These are phyloP conservation scores for Geosiphon pyriformis DNA, from an alignment of 192 early-diverging fungal genomes.

Conservation along the genomic window DNA sequence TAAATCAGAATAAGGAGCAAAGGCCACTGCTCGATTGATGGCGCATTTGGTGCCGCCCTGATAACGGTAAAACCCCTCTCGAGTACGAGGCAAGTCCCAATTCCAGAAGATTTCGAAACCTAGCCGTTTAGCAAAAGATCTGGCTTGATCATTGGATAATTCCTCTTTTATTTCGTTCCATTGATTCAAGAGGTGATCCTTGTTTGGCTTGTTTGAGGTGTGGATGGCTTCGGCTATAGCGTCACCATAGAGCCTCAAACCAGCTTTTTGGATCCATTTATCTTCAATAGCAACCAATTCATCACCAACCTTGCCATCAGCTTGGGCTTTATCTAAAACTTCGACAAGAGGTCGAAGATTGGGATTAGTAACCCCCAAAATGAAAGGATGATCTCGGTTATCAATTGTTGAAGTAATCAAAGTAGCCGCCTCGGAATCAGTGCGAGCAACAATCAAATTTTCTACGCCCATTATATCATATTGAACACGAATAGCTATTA, in stretches of 20 bases:
- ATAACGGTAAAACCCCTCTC: constrained; percentile 97
- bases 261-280: constrained; percentile 13
- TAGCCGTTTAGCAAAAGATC: constrained; percentile 67
- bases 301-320: neutral
- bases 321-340: constrained; percentile 27
- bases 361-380: constrained; percentile 89
- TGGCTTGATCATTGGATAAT: constrained; percentile 80
- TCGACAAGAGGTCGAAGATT: constrained; percentile 61
- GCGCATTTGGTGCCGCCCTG: constrained; percentile 89
- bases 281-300: constrained; percentile 11
- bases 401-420: constrained; percentile 96
- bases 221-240: constrained; percentile 76
- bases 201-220: constrained; percentile 50
- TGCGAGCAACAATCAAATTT: constrained; percentile 88
- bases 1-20: constrained; percentile 76
- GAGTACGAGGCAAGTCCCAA: constrained; percentile 86
- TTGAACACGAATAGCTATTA: constrained; percentile 81
- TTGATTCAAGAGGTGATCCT: constrained; percentile 32
- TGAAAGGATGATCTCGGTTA: constrained; percentile 91
- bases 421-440: constrained; percentile 96
- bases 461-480: constrained; percentile 98
- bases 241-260: constrained; percentile 11
- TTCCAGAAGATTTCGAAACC: constrained; percentile 74
- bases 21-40: constrained; percentile 73
- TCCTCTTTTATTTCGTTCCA: constrained; percentile 45